Conservation (phyloP, 495 filamentous ascomycete genomes). For the Aspergillus asperescens region DNA sequence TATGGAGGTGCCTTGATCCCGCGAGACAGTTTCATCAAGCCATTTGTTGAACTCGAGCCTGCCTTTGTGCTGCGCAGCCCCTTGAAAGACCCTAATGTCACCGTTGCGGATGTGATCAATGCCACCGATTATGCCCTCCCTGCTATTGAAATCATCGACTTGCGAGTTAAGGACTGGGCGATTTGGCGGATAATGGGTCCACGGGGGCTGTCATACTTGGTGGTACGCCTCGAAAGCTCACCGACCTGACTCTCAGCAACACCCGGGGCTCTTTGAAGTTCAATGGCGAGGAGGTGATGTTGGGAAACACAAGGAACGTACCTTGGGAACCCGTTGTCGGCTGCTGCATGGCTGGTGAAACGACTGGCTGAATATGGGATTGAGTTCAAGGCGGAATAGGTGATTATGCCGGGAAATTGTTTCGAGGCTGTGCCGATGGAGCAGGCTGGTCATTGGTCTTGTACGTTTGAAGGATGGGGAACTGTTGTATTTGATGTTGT, state of each 20-base stretch:
- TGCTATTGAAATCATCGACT: constrained; percentile 23
- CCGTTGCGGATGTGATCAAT: constrained; percentile 22
- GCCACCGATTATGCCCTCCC: constrained; percentile 23
- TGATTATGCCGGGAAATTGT: constrained; percentile 22
- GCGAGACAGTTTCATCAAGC: constrained; percentile 18
- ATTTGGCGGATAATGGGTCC: constrained; percentile 24
- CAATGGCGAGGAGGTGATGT: constrained; percentile 21
- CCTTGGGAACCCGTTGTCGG: constrained; percentile 21
- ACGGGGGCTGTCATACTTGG: constrained; percentile 19
- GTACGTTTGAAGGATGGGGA: constrained; percentile 19
- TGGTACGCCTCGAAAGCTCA: constrained; percentile 17
- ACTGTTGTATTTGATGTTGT: constrained; percentile 22
- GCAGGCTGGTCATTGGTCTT: constrained; percentile 15
- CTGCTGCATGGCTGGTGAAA: constrained; percentile 20
- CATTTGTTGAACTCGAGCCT: constrained; percentile 21
- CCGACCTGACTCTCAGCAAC: constrained; percentile 19
- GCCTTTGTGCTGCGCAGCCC: constrained; percentile 17
- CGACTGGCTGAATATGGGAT: constrained; percentile 19
- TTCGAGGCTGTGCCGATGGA: constrained; percentile 20
- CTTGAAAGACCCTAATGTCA: constrained; percentile 17
- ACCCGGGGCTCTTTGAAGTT: constrained; percentile 13
- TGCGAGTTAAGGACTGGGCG: constrained; percentile 21
- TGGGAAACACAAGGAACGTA: constrained; percentile 20
- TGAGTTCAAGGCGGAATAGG: constrained; percentile 16
- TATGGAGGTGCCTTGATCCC: constrained; percentile 16